Evolutionary conservation across 2,329 filamentous ascomycete genomes (phyloP).

Genomic region (Grosmannia penicillata): DNA sequence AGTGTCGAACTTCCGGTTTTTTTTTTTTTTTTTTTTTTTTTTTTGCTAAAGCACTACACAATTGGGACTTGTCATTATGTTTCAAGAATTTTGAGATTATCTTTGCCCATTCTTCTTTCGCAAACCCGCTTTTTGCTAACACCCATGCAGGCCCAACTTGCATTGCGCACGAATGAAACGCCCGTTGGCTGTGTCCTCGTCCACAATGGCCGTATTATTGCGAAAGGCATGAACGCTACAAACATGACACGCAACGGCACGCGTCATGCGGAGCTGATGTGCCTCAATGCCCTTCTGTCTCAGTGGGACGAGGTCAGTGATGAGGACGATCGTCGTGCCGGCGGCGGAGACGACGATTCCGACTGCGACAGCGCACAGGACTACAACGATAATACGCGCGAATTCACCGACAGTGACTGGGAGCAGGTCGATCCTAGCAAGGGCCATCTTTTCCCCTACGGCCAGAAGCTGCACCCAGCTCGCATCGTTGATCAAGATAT

Average conservation of each 20-base stretch:
- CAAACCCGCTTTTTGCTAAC: slow-evolving; percentile 5
- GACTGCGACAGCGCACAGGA: slow-evolving; percentile 18
- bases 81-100: no score
- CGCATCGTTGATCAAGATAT: slow-evolving; percentile 50
- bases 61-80: no score
- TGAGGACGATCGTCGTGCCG: slow-evolving; percentile 9
- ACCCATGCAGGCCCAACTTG: slow-evolving; percentile 56
- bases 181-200: slow-evolving; percentile 95
- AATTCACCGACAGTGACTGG: slow-evolving; percentile 26
- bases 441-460: slow-evolving; percentile 45
- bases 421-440: slow-evolving; percentile 37
- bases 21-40: neutral
- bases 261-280: slow-evolving; percentile 89
- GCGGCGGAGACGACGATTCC: slow-evolving; percentile 24
- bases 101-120: no score
- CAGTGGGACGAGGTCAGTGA: slow-evolving; percentile 19
- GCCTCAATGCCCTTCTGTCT: slow-evolving; percentile 46
- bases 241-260: slow-evolving; percentile 85
- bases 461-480: slow-evolving; percentile 39
- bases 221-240: slow-evolving; percentile 90
- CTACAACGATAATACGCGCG: slow-evolving; percentile 12
- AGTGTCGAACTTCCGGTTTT: slow-evolving; percentile 12
- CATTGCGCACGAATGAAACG: slow-evolving; percentile 76
- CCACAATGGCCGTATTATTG: slow-evolving; percentile 63
- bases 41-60: no score